Base-by-base conservation (phyloP, 768 basidiomycete genomes). In the Chalciporus pseudorubinellus region DNA sequence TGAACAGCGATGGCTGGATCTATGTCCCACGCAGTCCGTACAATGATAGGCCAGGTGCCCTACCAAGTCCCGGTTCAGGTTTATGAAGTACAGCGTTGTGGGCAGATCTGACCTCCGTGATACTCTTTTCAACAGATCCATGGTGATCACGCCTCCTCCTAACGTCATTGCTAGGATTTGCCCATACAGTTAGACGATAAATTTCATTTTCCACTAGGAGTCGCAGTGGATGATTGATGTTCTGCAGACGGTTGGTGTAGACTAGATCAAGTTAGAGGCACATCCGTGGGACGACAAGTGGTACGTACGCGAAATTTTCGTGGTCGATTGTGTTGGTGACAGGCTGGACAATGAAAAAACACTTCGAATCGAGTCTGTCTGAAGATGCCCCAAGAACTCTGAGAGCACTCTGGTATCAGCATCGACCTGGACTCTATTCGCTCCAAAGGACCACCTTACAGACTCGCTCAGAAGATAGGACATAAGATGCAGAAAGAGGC, bases 381-480 rank as follows among this genome's bases (percentile, higher is more conserved):
- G 85, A 26, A 98, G 71, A 58, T 86, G 85, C 0, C 80, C 80
- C 22, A 90, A 65, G 62, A 99, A 91, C 61, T 98, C 93, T 16
- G 84, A 83, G 7, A 98, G 71, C 1, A 95, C 77, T 67, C 87
- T 92, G 60, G 94, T 81, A 64, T 98, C 95, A 1, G 89, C 84
- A 56, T 89, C 85, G 18, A 98, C 75, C 70, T 98, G 94, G 6
- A 92, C 83, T 3, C 92, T 85, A 68, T 92, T 92, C 21, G 91
- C 89, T n/a, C 95, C 97, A 65, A 85, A 97, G 4, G 95, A 87
- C 95, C 95, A 98, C 60, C 95, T 98, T 60, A 1, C 14, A 12
- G 36, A 31, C 18, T 29, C 22, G n/a, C 21, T 47, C 24, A 56
- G 36, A 39, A 44, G 31, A 39, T n/a, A 21, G 46, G 42, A 34